A percentile compares a stretch with the other conserved stretches of the same genome.
Conservation (phyloP, 352 stramenopile species). For the Pythium graminicola region DNA sequence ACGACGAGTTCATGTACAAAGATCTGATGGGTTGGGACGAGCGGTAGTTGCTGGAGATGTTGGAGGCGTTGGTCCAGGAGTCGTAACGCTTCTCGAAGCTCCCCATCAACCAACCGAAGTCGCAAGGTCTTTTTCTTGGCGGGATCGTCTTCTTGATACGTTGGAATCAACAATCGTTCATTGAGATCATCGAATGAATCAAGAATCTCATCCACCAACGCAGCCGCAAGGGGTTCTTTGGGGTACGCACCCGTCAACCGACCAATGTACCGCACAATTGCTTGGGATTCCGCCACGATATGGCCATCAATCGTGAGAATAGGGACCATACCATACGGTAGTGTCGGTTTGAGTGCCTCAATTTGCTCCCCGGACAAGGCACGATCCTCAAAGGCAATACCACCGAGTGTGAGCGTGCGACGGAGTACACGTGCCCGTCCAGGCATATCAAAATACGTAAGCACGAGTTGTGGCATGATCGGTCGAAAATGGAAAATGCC, state of each 20-base stretch:
- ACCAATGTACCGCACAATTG: conserved; percentile 29
- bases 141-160: conserved; percentile 19
- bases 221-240: conserved; percentile 16
- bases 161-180: conserved; percentile 10
- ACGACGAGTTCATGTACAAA: conserved; percentile 25
- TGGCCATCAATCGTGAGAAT: conserved; percentile 26
- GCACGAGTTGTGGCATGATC: background rate
- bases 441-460: conserved; percentile 10
- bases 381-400: conserved; percentile 35
- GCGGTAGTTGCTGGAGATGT: background rate
- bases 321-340: conserved; percentile 29
- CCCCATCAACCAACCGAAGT: conserved; percentile 1
- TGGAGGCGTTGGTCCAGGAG: conserved; percentile 9
- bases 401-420: conserved; percentile 23
- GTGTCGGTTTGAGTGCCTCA: conserved; percentile 16
- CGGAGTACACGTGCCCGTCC: conserved; percentile 8
- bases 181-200: conserved; percentile 29
- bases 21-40: conserved; percentile 12
- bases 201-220: conserved; percentile 28
- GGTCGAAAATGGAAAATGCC: too few relatives aligned
- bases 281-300: conserved; percentile 24
- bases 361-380: conserved; percentile 21
- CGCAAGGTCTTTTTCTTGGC: conserved; percentile 21
- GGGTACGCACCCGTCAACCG: conserved; percentile 31
- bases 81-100: background rate